phyloP scores from a whole-genome alignment of 768 basidiomycete species.

The Boletus bicolor region DNA sequence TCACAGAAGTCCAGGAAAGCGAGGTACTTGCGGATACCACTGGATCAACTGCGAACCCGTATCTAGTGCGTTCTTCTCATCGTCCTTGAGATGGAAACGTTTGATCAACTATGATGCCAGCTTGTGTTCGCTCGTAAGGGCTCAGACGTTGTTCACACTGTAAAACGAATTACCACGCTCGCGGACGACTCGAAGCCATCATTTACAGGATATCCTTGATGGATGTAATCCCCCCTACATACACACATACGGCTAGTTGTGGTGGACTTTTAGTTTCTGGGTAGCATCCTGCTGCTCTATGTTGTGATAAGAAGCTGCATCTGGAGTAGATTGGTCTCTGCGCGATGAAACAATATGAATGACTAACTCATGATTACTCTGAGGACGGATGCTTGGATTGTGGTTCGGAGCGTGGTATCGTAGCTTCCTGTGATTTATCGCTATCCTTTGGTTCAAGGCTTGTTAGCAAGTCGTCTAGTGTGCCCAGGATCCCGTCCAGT shows the following conservation, averaged over 20 bases:
- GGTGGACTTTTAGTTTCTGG: slow-evolving; percentile 6
- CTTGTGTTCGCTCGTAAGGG: slow-evolving; percentile 83
- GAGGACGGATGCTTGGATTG: neutral
- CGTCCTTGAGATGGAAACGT: neutral
- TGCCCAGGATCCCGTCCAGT: slow-evolving; percentile 58
- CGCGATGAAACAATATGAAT: neutral
- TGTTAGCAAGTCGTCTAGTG: slow-evolving; percentile 53
- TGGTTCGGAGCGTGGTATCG: neutral
- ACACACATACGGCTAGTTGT: slow-evolving; percentile 7
- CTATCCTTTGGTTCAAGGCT: slow-evolving; percentile 35
- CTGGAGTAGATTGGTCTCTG: neutral
- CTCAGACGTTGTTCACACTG: slow-evolving; percentile 75
- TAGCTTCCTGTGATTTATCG: neutral
- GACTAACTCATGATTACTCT: slow-evolving; percentile 17
- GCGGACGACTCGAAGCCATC: slow-evolving; percentile 29
- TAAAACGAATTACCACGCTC: slow-evolving; percentile 52
- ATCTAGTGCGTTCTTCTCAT: slow-evolving; percentile 56
- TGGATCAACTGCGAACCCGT: slow-evolving; percentile 87
- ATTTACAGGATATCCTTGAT: slow-evolving; percentile 29
- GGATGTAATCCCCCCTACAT: slow-evolving; percentile 15
- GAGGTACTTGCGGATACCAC: slow-evolving; percentile 90
- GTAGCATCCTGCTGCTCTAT: slow-evolving; percentile 20
- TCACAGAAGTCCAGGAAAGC: slow-evolving; percentile 68
- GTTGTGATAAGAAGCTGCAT: neutral
- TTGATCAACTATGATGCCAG: slow-evolving; percentile 36